phyloP scores from a whole-genome alignment of 495 filamentous ascomycete genomes.

The Penicillium fimorum region DNA sequence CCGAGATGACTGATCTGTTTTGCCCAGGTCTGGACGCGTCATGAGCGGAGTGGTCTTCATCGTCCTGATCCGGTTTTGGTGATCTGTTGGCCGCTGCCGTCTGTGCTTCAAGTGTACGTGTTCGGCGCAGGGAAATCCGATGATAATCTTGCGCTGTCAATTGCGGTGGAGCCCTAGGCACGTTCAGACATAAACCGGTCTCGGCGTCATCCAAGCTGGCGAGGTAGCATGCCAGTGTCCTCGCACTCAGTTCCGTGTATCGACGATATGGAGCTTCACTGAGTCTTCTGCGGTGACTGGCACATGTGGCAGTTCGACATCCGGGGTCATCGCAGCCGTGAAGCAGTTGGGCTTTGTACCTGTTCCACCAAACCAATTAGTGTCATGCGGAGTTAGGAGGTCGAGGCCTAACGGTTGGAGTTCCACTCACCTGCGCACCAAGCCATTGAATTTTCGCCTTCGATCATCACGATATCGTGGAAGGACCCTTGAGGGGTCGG shows the following conservation, averaged over 20 bases:
- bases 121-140: conserved; percentile 33
- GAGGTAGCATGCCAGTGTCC: conserved; percentile 74
- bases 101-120: conserved; percentile 24
- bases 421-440: conserved; percentile 49
- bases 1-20: not conserved
- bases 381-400: not conserved
- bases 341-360: conserved; percentile 80
- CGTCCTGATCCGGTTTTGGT: not conserved
- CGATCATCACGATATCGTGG: conserved; percentile 51
- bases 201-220: conserved; percentile 79
- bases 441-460: conserved; percentile 48
- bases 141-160: conserved; percentile 29
- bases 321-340: conserved; percentile 70
- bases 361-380: conserved; percentile 33
- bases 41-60: not conserved
- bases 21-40: not conserved
- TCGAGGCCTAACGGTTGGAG: conserved; percentile 9
- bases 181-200: conserved; percentile 65
- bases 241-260: conserved; percentile 67
- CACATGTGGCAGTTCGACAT: conserved; percentile 77
- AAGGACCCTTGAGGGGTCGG: conserved; percentile 45
- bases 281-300: conserved; percentile 67
- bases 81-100: conserved; percentile 7
- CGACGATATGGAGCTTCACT: conserved; percentile 67
- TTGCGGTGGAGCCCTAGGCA: conserved; percentile 36